phyloP scores from a whole-genome alignment of 306 rosid species.

The Corylus heterophylla region DNA sequence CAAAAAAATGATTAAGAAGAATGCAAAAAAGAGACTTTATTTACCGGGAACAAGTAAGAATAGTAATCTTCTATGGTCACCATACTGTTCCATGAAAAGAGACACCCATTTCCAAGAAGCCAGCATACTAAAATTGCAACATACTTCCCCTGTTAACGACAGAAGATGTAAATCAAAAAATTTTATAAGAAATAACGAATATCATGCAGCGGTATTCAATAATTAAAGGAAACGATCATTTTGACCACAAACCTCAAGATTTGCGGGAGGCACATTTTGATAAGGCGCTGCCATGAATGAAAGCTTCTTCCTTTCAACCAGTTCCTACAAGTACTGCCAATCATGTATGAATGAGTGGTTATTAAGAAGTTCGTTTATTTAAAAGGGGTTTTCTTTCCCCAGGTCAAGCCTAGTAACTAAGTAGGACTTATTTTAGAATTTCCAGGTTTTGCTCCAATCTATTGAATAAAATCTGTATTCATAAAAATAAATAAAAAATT shows the following conservation, averaged over 20 bases:
- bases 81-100: constrained; percentile 93
- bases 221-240: not conserved
- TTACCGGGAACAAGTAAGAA: constrained; percentile 74
- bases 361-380: not conserved
- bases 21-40: constrained; percentile 1
- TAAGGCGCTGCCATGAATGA: not conserved
- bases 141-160: constrained; percentile 56
- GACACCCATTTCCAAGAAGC: constrained; percentile 92
- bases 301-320: not conserved
- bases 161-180: constrained; percentile 17
- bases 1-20: constrained; percentile 1
- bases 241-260: constrained; percentile 4
- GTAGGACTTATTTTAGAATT: not conserved
- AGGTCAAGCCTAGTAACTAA: not conserved
- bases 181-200: not conserved
- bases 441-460: not conserved
- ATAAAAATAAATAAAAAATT: not conserved
- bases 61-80: constrained; percentile 86
- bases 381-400: not conserved
- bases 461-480: not conserved
- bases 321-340: not conserved
- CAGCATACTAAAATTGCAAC: constrained; percentile 63
- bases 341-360: not conserved
- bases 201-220: not conserved
- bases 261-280: constrained; percentile 5